Base-by-base conservation (phyloP, 805 yeast species). In the Sugiyamaella americana region DNA sequence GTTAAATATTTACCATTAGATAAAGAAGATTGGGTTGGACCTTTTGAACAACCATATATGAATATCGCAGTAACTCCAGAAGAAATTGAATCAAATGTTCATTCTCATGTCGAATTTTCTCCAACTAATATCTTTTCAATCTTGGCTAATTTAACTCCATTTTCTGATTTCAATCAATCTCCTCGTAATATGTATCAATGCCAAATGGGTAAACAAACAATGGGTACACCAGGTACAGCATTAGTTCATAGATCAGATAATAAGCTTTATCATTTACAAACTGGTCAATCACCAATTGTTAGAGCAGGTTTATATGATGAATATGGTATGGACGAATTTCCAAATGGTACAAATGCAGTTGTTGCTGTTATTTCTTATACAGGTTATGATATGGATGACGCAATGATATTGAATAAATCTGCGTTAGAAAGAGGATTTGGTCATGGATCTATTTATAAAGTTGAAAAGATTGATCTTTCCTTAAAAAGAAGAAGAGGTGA, bases 171-270 rank as follows among this genome's bases (percentile, higher is more conserved):
- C 73, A 93, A 93, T 69, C 98, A 93, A 73, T 89, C 97, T 22
- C 98, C 98, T 61, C 85, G 98, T 80, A 93, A 93, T 67, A 93
- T 93, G 98, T 93, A 93, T 67, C 98, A 93, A 73, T 93, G 98
- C 71, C 98, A 93, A 76, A 93, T 93, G 98, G 98, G 97, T 79
- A 93, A 93, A 72, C 98, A 93, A 73, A 91, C 98, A 18, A 93
- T 93, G 98, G 98, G 98, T 69, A 93, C 98, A 3, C 98, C 98
- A 5, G 98, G 98, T 70, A 96, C 93, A 53, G 98, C 95, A 0
- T 72, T 91, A 46, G 78, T 73, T 39, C 95, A 88, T 66, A 79
- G 98, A 67, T 84, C 96, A 1, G 98, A 93, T 67, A 93, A 93
- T 72, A 93, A 91, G 66, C 71, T 93, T 50, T 93, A 93, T 69